Base-by-base conservation (phyloP, 352 stramenopile genomes). In the Albugo candida region DNA sequence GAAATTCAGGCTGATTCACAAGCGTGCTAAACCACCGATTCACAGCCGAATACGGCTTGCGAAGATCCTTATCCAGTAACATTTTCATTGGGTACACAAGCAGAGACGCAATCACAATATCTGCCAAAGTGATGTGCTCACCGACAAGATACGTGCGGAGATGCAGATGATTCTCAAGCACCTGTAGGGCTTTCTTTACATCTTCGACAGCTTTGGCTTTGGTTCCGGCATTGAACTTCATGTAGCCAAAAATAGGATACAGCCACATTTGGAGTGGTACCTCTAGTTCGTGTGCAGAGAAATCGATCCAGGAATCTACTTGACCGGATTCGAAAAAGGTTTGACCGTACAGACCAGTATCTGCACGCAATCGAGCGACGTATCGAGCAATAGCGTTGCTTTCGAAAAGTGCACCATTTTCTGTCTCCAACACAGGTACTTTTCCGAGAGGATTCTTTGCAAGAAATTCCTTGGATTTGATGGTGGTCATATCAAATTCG, bases 11-110 rank as follows among this genome's bases (percentile, higher is more conserved):
- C 65, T 96, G 82, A 61, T 95, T 92, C n/a, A 96, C 84, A 36
- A 81, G 85, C 44, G 78, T 95, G 35, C 59, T 64, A 62, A 97
- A 97, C 88, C 87, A 97, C 44, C 81, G 70, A 35, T 75, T 69
- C 44, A 97, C 79, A 48, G 75, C 81, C 17, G 70, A 67, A 65
- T 82, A 97, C 36, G 67, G 62, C 54, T 84, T 85, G 52, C 91
- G 72, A 61, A 83, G 95, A 36, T 78, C 66, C 59, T 81, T 70
- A 59, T 94, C 83, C 41, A 92, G 68, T 27, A 96, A 68, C 36
- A 97, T 65, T 67, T 95, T 97, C 58, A 97, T 92, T n/a, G 84
- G 82, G 65, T 97, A 96, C 24, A 97, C 55, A 12, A 97, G 69
- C 20, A 83, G 67, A 31, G 65, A 85, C 44, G 66, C 71, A 13